Base-by-base conservation (phyloP, 805 yeast species). In the Hanseniaspora singularis region DNA sequence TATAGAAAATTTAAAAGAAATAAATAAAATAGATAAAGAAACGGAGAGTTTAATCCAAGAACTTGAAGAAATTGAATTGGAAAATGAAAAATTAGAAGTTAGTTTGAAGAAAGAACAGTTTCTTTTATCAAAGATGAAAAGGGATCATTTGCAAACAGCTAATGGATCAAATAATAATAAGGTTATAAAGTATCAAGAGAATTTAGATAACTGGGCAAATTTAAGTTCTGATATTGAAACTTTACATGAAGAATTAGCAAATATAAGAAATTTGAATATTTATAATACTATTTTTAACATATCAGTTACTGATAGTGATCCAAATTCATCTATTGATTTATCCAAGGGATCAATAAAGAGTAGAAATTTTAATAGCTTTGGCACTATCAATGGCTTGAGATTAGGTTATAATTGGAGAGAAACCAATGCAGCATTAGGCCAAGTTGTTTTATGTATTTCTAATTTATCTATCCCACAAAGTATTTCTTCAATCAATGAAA, bases 391-490 rank as follows among this genome's bases (percentile, higher is more conserved):
- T 62, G 89, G 88, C 0, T 68, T 85, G 22, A 64, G 95, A 49
- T 60, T 89, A n/a, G 97, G 97, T 0, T 83, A 88, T 0, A 81
- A 94, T 1, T 86, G 95, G 94, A 76, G 84, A 46, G 97, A 88
- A 55, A 79, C 86, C 36, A 88, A 87, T 58, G 92, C 94, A 1
- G 96, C 94, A 0, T 64, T 88, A 55, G 97, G 97, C 0, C 95
- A 88, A 53, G 65, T 88, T 2, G 73, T 84, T 2, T 63, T 86
- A 11, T 62, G 89, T 16, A 58, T 88, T 26, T 23, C 45, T 26
- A 36, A 47, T 20, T 23, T 34, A 10, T 40, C 46, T 14, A 30
- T 40, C 18, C 46, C 50, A 18, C 26, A 24, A 14, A 31, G 36
- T 31, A 11, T 31, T 76, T 28, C 30, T 16, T 24, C 32, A 2